Base-by-base conservation (phyloP, 1,284 basidiomycete genomes). In the Cutaneotrichosporon spelunceum region DNA sequence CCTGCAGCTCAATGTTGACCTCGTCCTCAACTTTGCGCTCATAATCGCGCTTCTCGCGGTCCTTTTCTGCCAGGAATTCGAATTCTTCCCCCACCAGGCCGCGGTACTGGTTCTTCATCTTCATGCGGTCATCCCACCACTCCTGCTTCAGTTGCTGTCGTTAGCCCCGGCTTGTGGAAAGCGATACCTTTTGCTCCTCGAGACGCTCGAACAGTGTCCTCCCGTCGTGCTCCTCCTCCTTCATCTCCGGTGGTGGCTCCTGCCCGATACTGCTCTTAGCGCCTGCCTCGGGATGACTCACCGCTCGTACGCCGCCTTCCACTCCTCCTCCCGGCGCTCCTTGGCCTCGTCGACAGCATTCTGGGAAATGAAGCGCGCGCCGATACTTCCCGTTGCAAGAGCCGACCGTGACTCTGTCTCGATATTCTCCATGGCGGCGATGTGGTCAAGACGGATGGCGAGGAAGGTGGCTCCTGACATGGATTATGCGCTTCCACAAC, bases 111-210 rank as follows among this genome's bases (percentile, higher is more conserved):
- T 94, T 94, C 55, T 88, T 89, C 79, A 95, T 84, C 77, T 93
- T 93, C 74, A 88, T 91, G 75, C 89, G 89, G 74, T 91, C 88
- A 73, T 94, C 92, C 89, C 91, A 94, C 85, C 93, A 89, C 78
- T 93, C 91, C 79, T 92, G 90, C 78, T 93, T 93, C 66, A 88
- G 86, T 71, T 87, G 85, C 89, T 65, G 57, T 10, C 6, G 56
- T 56, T n/a, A 53, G 57, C 24, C 14, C n/a, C 19, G 2, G 13
- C 23, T 7, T 26, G 7, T 7, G 3, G 11, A 91, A 68, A 65
- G 21, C 30, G 88, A 66, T 88, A 89, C 62, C 90, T 81, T 88
- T 88, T 90, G 88, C 89, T 70, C 59, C 33, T 69, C 58, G 3
- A 69, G 57, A 2, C 63, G 53, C 68, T 96, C 93, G 77, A 88